Percentiles rank a stretch among this genome's conserved stretches.
These are phyloP conservation scores for Epichloe uncinata DNA, from an alignment of 2,329 filamentous ascomycete species.

Conservation along the genomic window DNA sequence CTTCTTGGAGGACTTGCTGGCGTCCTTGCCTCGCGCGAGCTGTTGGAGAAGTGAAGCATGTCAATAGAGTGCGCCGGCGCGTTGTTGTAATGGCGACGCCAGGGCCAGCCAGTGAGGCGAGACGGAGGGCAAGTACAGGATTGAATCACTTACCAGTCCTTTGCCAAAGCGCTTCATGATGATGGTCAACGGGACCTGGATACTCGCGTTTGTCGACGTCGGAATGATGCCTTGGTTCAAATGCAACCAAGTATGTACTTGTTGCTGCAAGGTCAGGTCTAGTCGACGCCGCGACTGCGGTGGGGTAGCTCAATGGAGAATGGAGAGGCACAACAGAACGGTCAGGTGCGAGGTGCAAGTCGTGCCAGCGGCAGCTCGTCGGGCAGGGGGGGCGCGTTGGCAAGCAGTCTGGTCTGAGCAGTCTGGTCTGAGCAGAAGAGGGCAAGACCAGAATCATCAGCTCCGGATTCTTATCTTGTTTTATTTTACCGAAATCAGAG, in stretches of 20 bases:
- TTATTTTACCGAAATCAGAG: background rate
- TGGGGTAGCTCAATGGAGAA: conserved; percentile 11
- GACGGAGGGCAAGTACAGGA: background rate
- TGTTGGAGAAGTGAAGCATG: conserved; percentile 27
- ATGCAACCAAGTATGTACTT: background rate
- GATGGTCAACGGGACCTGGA: conserved; percentile 16
- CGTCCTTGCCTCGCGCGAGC: conserved; percentile 83
- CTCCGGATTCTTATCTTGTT: background rate
- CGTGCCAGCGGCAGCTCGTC: no score
- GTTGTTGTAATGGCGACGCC: background rate
- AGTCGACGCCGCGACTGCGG: conserved; percentile 9
- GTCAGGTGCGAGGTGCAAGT: conserved; percentile 15
- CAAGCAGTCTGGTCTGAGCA: no score
- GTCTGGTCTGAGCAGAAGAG: no score
- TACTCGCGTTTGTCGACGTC: conserved; percentile 6
- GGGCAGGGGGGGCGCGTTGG: no score
- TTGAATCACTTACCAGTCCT: conserved; percentile 46
- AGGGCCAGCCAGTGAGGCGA: background rate
- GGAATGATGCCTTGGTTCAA: background rate
- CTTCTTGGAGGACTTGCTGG: conserved; percentile 71
- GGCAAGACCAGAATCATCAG: no score
- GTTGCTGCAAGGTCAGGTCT: conserved; percentile 2
- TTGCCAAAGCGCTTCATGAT: conserved; percentile 97
- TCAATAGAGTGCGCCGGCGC: conserved; percentile 7
- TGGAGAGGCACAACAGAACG: conserved; percentile 8